Percentiles rank a stretch among this genome's conserved stretches.
Evolutionary conservation across 2,329 filamentous ascomycete species (phyloP).

Genomic region (Harringtonia aguacate): DNA sequence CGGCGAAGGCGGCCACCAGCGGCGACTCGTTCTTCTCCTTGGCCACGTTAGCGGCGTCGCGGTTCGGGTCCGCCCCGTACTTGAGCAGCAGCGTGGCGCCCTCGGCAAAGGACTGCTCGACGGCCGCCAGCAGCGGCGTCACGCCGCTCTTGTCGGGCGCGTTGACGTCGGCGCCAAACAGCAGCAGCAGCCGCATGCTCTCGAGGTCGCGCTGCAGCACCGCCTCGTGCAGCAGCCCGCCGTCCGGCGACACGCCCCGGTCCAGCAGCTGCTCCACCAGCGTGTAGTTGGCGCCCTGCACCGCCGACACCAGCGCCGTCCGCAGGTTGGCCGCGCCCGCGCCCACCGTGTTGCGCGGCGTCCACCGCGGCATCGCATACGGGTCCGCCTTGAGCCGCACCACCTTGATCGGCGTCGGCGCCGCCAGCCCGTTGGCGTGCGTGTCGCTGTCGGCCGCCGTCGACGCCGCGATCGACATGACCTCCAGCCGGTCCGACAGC

Average conservation of each 20-base stretch:
- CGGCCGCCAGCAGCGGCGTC: conserved; percentile 39
- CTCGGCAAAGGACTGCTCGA: conserved; percentile 42
- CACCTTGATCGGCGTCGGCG: conserved; percentile 25
- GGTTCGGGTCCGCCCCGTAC: conserved; percentile 51
- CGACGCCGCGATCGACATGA: conserved; percentile 9
- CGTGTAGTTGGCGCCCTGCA: conserved; percentile 46
- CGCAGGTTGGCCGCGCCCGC: conserved; percentile 32
- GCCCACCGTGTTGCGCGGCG: conserved; percentile 32
- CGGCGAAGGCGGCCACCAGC: conserved; percentile 36
- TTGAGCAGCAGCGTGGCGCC: conserved; percentile 50
- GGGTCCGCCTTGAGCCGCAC: conserved; percentile 41
- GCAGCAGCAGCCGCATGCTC: conserved; percentile 41
- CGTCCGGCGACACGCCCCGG: conserved; percentile 41
- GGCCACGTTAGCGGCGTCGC: conserved; percentile 33
- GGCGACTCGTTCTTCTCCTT: conserved; percentile 35
- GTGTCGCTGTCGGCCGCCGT: conserved; percentile 16
- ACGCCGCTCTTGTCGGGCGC: conserved; percentile 33
- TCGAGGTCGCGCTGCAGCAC: conserved; percentile 40
- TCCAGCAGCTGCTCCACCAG: conserved; percentile 47
- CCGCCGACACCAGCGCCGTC: conserved; percentile 38
- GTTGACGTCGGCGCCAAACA: conserved; percentile 49
- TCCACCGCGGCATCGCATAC: conserved; percentile 38
- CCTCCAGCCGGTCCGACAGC: conserved; percentile 9
- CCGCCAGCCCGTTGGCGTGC: conserved; percentile 15
- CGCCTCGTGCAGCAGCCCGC: conserved; percentile 41